Base-by-base conservation (phyloP, 148 eudicot genomes). In the Bassia scoparia region DNA sequence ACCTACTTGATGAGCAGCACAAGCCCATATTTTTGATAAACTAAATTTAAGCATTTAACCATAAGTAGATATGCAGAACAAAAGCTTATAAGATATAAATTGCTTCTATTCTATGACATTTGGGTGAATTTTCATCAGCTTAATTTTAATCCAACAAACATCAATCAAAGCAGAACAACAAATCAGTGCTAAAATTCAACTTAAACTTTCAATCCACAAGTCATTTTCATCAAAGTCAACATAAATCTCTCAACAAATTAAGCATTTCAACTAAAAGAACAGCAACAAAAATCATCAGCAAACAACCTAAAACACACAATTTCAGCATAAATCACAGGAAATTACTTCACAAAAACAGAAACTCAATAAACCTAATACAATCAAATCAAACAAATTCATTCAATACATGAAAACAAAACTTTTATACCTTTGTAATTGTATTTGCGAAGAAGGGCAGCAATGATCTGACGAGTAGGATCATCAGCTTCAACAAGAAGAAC, bases 401-500 rank as follows among this genome's bases (percentile, higher is more conserved):
- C 15, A 8, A 58, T 24, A 54, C 17, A 35, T 4, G 14, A 2
- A 63, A 63, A 33, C 18, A 15, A 15, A 2, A 27, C 9, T 1
- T 1, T 1, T 24, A 21, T 44, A 86, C 89, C 89, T 80, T 82
- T 82, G 74, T 87, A 87, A 80, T 86, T 85, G 67, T 86, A 87
- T 59, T 87, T 87, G 33, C 88, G 81, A 61, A 87, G 83, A 63
- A 85, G 79, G 65, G 90, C 85, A 70, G 81, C 75, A 38, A 87
- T 70, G 61, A 87, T 84, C 68, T 87, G 88, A 44, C 90, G 82
- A 44, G 90, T 87, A 55, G 88, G 83, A 81, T 87, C 86, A 74
- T 87, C 90, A 72, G 87, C 76, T 83, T 87, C 90, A 71, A 87
- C 90, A 60, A 87, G 83, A 58, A 87, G 79, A 76, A 87, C 87